Evolutionary conservation across 108 stramenopile genomes (phyloP), one percentile per base, ranked within the genome.

Genomic region (Parmales sp.): DNA sequence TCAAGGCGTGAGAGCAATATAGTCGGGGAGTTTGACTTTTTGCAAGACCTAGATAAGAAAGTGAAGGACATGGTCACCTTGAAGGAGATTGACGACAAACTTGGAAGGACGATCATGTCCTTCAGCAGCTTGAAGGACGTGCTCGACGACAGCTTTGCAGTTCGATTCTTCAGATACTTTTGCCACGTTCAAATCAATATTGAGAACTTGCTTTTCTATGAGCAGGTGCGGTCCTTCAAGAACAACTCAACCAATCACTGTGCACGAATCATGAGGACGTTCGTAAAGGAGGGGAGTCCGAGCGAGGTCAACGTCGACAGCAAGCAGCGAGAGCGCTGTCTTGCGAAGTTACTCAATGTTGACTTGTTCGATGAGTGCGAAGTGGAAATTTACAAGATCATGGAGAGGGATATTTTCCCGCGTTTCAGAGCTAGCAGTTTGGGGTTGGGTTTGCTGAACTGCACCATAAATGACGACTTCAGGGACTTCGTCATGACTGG

Each of bases 341-440:
- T 60, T 16, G 20, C 29, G n/a, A 6, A 23, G 13, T 16, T 13
- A 1, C 29, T 60, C 26, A 16, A 60, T 34, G 18, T 39, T 6
- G 63, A 50, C 44, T 19, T 44, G 23, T 71, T 71, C 38, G 18
- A 64, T 22, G 22, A 19, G 16, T 19, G 44, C 11, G 63, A 71
- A 16, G 23, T 1, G 39, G 70, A 71, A 23, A 41, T 71, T 23
- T 65, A 65, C 29, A 43, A 38, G 7, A 38, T 71, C 19, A 71
- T 71, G 70, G 45, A 71, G 36, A 45, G 54, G 9, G 70, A 71
- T 29, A 65, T 41, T 39, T 71, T 71, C 43, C 63, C 31, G 45
- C 49, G 70, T 22, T 71, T 71, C 64, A 71, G 45, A 44, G 65
- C 39, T 19, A 45, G 63, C 28, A 18, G 7, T 4, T 45, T 71